Evolutionary conservation across 2,329 filamentous ascomycete species (phyloP).

Genomic region (Juglanconis sp.): DNA sequence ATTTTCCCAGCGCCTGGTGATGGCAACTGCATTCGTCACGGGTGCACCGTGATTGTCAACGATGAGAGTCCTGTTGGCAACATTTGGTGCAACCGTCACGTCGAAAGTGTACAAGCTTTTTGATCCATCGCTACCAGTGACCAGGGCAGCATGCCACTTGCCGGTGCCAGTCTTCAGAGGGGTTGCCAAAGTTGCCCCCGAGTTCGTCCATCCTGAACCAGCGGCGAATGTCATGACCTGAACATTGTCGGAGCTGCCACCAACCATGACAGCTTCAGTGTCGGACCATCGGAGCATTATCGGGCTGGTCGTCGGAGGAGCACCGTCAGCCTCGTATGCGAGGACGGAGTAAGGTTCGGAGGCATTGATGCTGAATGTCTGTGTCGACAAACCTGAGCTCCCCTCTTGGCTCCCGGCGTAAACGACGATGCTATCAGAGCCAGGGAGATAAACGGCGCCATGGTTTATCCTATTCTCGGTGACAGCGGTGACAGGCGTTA

Average conservation of each 20-base stretch:
- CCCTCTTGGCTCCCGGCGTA: conserved; percentile 74
- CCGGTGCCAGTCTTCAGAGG: conserved; percentile 58
- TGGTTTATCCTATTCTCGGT: conserved; percentile 72
- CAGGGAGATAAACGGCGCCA: conserved; percentile 69
- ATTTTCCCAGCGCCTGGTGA: conserved; percentile 25
- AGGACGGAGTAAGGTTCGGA: conserved; percentile 61
- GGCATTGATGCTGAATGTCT: conserved; percentile 73
- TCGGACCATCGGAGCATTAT: conserved; percentile 73
- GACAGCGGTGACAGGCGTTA: conserved; percentile 43
- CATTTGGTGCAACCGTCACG: conserved; percentile 69
- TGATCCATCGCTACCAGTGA: conserved; percentile 72
- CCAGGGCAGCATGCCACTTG: conserved; percentile 57
- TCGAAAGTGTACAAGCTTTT: conserved; percentile 79
- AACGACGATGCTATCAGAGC: conserved; percentile 69
- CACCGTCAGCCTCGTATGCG: conserved; percentile 51
- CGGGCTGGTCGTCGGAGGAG: conserved; percentile 64
- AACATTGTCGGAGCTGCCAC: conserved; percentile 64
- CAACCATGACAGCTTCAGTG: conserved; percentile 69
- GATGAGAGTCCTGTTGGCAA: conserved; percentile 67
- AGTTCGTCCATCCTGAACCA: conserved; percentile 61
- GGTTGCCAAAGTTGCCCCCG: conserved; percentile 60
- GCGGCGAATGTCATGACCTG: conserved; percentile 71
- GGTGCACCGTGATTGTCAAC: conserved; percentile 57
- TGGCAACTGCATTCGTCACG: conserved; percentile 43
- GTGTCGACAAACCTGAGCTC: conserved; percentile 55